Evolutionary conservation across 108 stramenopile species (phyloP).

Genomic region (Skeletonema tropicum): DNA sequence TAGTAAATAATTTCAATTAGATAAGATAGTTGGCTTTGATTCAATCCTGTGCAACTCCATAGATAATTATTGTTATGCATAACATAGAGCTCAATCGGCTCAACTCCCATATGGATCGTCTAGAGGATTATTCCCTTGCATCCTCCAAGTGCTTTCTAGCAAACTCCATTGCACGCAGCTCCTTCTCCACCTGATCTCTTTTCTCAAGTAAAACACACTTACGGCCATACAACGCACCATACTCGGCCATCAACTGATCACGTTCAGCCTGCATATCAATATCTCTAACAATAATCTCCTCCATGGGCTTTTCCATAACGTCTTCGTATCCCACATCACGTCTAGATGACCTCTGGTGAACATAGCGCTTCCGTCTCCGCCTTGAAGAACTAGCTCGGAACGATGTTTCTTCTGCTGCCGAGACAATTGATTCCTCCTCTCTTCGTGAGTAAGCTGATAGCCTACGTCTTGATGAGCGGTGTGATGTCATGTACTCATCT

Average conservation of each 20-base stretch:
- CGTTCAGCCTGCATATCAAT: background rate
- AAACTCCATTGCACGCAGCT: slow-evolving; percentile 6
- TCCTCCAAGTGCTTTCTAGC: background rate
- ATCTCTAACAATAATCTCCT: slow-evolving; percentile 1
- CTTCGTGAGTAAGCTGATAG: background rate
- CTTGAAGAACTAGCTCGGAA: background rate
- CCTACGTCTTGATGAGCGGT: background rate
- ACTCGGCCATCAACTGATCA: slow-evolving; percentile 9
- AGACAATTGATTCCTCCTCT: slow-evolving; percentile 11
- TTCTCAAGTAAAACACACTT: slow-evolving; percentile 1
- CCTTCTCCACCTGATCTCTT: background rate
- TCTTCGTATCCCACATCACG: background rate
- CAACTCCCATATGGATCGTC: too few species aligned
- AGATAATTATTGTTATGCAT: too few species aligned
- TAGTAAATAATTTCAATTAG: too few species aligned
- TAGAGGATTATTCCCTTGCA: too few species aligned
- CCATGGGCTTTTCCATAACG: slow-evolving; percentile 14
- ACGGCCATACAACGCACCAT: background rate
- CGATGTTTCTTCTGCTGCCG: background rate
- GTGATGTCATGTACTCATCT: background rate
- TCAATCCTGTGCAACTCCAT: too few species aligned
- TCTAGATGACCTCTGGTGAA: background rate
- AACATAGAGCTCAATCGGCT: too few species aligned
- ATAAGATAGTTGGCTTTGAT: too few species aligned
- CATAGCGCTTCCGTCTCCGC: background rate